Evolutionary conservation across 2,329 filamentous ascomycete species (phyloP).

Genomic region (Monosporascus sp.): DNA sequence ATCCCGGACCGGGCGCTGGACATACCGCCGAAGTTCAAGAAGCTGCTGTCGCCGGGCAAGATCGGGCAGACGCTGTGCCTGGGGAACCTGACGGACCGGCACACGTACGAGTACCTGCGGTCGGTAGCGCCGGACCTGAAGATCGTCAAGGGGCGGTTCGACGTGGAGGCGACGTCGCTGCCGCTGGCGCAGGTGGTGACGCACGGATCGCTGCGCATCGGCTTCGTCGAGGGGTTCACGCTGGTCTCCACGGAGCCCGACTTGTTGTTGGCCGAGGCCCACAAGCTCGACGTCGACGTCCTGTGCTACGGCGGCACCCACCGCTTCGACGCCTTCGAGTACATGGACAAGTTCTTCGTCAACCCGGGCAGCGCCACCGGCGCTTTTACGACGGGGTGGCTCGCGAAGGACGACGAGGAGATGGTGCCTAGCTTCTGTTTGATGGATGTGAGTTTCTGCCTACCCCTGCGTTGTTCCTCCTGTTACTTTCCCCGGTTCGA

Average conservation of each 20-base stretch:
- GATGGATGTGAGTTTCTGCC: constrained; percentile 75
- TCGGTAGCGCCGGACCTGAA: constrained; percentile 67
- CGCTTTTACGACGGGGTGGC: constrained; percentile 54
- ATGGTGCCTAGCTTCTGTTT: constrained; percentile 88
- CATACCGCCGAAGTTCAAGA: constrained; percentile 88
- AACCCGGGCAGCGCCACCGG: constrained; percentile 64
- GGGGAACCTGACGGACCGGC: constrained; percentile 73
- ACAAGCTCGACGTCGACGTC: constrained; percentile 63
- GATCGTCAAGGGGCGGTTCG: constrained; percentile 62
- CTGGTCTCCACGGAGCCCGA: constrained; percentile 63
- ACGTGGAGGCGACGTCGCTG: constrained; percentile 60
- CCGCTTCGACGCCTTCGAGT: constrained; percentile 65
- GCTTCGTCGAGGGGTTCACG: constrained; percentile 64
- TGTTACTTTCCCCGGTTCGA: not conserved
- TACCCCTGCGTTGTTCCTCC: not conserved
- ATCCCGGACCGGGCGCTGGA: constrained; percentile 89
- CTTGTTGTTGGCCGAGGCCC: constrained; percentile 60
- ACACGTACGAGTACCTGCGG: constrained; percentile 75
- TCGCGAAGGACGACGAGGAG: constrained; percentile 55
- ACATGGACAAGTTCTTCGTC: constrained; percentile 70
- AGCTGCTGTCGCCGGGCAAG: constrained; percentile 76
- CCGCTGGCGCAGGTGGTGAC: constrained; percentile 62
- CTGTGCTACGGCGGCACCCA: constrained; percentile 65
- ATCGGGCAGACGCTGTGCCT: constrained; percentile 77
- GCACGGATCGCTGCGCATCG: constrained; percentile 59